Conservation (phyloP, 345 rosid genomes). For the Lepidium africanum region DNA sequence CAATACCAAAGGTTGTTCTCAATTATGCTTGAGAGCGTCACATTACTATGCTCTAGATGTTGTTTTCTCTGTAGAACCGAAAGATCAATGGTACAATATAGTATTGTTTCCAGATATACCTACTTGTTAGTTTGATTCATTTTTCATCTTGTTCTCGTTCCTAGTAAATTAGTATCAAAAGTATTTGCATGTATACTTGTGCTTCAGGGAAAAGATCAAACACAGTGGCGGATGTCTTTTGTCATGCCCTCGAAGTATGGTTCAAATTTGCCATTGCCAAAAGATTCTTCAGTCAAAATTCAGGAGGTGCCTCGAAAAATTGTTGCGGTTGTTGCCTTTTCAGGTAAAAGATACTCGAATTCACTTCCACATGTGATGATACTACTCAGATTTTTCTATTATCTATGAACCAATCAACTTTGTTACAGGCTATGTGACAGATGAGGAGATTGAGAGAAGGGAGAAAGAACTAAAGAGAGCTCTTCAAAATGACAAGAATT, state of each 20-base stretch:
- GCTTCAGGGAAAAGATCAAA: constrained; percentile 45
- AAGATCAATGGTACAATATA: background rate
- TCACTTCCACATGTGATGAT: background rate
- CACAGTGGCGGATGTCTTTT: constrained; percentile 88
- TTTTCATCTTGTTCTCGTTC: background rate
- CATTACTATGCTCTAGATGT: background rate
- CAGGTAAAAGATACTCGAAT: constrained; percentile 42
- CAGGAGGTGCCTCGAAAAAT: constrained; percentile 60
- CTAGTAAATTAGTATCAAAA: background rate
- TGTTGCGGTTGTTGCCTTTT: constrained; percentile 73
- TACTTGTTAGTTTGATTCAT: background rate
- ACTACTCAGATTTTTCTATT: background rate
- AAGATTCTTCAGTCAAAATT: constrained; percentile 67
- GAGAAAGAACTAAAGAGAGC: constrained; percentile 51
- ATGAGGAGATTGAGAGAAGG: constrained; percentile 65
- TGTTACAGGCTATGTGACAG: constrained; percentile 62
- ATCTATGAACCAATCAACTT: background rate
- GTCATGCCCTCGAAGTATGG: constrained; percentile 89
- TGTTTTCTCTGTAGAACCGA: too few relatives aligned
- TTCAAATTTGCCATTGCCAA: constrained; percentile 61
- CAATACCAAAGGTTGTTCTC: background rate
- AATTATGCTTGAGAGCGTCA: background rate
- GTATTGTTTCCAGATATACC: background rate
- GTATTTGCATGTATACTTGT: background rate
- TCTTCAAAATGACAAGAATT: constrained; percentile 43